A percentile compares a stretch with the other conserved stretches of the same genome.
Evolutionary conservation across 2,329 filamentous ascomycete genomes (phyloP).

Genomic region (Coniochaeta pulveracea): DNA sequence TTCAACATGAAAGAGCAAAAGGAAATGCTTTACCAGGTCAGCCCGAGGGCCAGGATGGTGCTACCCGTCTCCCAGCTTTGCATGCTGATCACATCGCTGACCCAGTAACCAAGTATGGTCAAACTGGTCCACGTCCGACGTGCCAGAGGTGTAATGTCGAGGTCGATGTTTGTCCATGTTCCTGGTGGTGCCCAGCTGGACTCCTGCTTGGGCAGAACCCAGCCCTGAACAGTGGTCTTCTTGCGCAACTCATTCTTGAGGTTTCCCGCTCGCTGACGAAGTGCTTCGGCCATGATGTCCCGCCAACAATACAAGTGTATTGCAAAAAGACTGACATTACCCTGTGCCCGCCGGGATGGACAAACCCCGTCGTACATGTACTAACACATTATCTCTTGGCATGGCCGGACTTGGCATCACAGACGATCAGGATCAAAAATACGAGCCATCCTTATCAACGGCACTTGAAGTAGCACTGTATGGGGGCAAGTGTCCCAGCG

Average conservation of each 20-base stretch:
- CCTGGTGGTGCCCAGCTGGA: constrained; percentile 11
- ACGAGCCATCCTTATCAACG: too few species aligned
- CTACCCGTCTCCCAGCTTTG: constrained; percentile 13
- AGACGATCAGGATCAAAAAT: too few species aligned
- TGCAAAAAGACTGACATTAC: too few species aligned
- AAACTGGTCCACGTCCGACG: constrained; percentile 12
- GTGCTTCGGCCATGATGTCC: constrained; percentile 1
- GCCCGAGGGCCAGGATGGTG: constrained; percentile 13
- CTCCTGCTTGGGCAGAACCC: constrained; percentile 14
- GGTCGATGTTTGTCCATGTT: constrained; percentile 11
- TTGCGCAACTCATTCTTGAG: not conserved
- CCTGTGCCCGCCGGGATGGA: too few species aligned
- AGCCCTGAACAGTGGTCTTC: constrained; percentile 10
- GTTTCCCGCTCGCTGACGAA: not conserved
- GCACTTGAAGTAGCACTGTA: too few species aligned
- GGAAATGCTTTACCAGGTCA: constrained; percentile 18
- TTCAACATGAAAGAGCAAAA: not conserved
- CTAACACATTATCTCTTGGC: too few species aligned
- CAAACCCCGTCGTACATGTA: too few species aligned
- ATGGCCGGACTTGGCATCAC: too few species aligned
- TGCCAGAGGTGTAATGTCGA: constrained; percentile 9
- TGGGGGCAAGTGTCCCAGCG: too few species aligned
- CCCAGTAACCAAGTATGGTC: constrained; percentile 15
- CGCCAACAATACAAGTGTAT: too few species aligned
- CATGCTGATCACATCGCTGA: constrained; percentile 13